phyloP scores from a whole-genome alignment of 495 filamentous ascomycete species.

The Staphylotrichum longicolle region DNA sequence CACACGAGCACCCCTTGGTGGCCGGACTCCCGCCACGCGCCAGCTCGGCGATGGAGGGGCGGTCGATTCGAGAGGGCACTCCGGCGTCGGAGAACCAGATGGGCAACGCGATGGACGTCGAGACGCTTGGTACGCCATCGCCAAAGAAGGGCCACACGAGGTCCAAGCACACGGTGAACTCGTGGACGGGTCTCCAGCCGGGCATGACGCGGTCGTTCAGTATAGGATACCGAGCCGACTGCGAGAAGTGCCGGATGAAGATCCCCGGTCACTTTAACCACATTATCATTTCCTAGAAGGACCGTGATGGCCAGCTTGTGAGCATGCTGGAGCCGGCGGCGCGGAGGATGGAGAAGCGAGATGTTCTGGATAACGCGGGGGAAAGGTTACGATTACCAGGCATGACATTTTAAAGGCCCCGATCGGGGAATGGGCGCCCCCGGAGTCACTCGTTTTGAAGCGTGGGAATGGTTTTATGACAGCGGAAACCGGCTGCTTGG shows the following conservation, averaged over 20 bases:
- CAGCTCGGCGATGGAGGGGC: constrained; percentile 22
- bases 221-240: constrained; percentile 83
- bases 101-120: constrained; percentile 31
- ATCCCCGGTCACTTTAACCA: constrained; percentile 88
- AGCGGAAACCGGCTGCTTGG: not conserved
- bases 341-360: constrained; percentile 13
- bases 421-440: not conserved
- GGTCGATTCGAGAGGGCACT: constrained; percentile 13
- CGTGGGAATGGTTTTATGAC: not conserved
- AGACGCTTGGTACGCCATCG: constrained; percentile 37
- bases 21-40: constrained; percentile 24
- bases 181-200: constrained; percentile 48
- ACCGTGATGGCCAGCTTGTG: constrained; percentile 6
- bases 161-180: constrained; percentile 48
- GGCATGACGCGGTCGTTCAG: constrained; percentile 66
- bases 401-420: not conserved
- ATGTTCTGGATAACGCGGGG: not conserved
- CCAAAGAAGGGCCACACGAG: constrained; percentile 44
- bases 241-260: constrained; percentile 76
- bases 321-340: constrained; percentile 16
- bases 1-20: constrained; percentile 39
- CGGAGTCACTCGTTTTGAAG: constrained; percentile 3
- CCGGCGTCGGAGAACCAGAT: not conserved
- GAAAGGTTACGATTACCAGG: not conserved
- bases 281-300: constrained; percentile 59